Conservation (phyloP, 495 filamentous ascomycete genomes). For the Hypoxylon perforatum region DNA sequence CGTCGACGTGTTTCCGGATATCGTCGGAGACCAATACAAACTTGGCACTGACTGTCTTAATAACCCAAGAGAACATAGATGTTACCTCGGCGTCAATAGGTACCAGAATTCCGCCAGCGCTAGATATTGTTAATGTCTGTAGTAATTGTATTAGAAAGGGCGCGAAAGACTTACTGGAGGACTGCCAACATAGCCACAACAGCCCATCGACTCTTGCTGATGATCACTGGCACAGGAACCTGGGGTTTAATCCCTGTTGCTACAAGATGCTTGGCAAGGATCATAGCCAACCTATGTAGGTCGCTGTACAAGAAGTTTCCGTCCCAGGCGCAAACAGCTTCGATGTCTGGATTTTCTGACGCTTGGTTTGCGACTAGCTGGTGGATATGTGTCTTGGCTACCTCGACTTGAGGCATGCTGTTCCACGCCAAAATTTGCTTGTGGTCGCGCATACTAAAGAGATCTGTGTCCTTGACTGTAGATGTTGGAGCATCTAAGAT, state of each 20-base stretch:
- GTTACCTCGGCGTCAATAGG: constrained; percentile 55
- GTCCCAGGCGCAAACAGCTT: constrained; percentile 59
- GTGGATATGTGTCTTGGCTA: constrained; percentile 47
- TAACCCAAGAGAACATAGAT: constrained; percentile 53
- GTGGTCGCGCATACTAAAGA: constrained; percentile 57
- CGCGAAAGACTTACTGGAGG: constrained; percentile 50
- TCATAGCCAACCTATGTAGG: constrained; percentile 51
- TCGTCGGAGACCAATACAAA: constrained; percentile 53
- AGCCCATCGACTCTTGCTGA: constrained; percentile 58
- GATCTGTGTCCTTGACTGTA: constrained; percentile 51
- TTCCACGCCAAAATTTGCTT: constrained; percentile 55
- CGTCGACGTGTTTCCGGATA: constrained; percentile 39
- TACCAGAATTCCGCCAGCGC: constrained; percentile 57
- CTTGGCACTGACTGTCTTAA: constrained; percentile 52
- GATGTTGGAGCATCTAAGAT: constrained; percentile 52
- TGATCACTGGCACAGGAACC: constrained; percentile 56
- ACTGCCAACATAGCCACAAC: constrained; percentile 60
- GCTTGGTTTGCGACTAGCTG: constrained; percentile 51
- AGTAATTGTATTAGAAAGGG: not conserved
- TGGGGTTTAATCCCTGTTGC: constrained; percentile 55
- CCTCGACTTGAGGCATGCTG: constrained; percentile 48
- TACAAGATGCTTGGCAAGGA: constrained; percentile 54
- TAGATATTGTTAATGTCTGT: constrained; percentile 28
- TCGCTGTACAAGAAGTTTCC: constrained; percentile 55
- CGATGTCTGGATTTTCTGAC: constrained; percentile 47